Conservation (phyloP, 129 eudicot genomes). For the Centella asiatica region DNA sequence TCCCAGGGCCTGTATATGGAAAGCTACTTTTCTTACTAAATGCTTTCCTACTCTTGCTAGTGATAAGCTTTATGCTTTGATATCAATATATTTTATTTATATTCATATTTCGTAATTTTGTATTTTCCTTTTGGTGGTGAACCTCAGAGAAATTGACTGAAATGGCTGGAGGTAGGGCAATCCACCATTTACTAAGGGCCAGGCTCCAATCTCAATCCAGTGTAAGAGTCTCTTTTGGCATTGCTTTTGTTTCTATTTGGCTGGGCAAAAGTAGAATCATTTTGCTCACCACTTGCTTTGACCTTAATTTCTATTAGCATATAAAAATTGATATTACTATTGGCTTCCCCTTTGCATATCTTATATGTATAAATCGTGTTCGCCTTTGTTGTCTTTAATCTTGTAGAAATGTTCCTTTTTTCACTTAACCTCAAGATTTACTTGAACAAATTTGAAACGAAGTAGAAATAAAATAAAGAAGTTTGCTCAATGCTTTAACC, state of each 20-base stretch:
- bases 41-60: no score
- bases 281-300: neutral
- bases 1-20: no score
- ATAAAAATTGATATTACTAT: no score
- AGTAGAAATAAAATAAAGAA: neutral
- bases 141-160: constrained; percentile 27
- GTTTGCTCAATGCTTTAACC: neutral
- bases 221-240: constrained; percentile 34
- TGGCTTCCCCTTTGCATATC: no score
- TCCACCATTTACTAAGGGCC: constrained; percentile 60
- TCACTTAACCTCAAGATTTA: neutral
- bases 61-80: no score
- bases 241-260: neutral
- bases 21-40: no score
- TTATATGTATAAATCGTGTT: no score
- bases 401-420: no score
- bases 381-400: no score
- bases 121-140: neutral
- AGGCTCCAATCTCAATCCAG: constrained; percentile 48
- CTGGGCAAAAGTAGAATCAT: neutral
- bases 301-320: neutral
- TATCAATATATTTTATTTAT: no score
- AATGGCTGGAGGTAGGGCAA: constrained; percentile 67
- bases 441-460: neutral
- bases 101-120: no score